phyloP scores from a whole-genome alignment of 306 rosid genomes.

The Malus sylvestris region DNA sequence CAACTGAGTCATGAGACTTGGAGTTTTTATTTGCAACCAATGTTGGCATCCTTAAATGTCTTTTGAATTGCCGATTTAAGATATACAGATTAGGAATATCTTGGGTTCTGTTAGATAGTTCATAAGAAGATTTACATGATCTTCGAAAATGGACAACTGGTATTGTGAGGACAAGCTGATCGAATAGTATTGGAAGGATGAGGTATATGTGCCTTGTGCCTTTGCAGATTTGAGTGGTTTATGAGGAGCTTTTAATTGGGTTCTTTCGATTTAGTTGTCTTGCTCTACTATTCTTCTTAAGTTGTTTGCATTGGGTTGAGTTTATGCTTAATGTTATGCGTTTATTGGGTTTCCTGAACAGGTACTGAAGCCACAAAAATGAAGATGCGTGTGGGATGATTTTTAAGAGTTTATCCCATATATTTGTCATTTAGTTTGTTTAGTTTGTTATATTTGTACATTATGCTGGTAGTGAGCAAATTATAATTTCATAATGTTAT shows the following conservation, averaged over 20 bases:
- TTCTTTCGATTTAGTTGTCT: neutral
- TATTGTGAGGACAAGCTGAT: neutral
- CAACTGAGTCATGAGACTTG: neutral
- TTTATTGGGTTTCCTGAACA: neutral
- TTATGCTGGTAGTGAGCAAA: too few species aligned
- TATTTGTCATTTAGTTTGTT: too few species aligned
- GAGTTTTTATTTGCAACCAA: neutral
- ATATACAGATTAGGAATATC: neutral
- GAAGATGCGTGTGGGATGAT: neutral
- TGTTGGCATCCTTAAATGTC: neutral
- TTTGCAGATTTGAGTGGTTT: neutral
- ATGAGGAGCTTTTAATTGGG: neutral
- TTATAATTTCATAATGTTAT: too few species aligned
- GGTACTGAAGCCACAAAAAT: neutral
- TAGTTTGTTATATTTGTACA: too few species aligned
- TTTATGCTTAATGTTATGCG: neutral
- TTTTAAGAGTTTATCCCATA: too few species aligned
- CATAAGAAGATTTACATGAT: neutral
- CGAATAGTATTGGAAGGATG: neutral
- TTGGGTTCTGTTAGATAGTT: neutral
- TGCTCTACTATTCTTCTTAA: neutral
- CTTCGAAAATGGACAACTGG: neutral
- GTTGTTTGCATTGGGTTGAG: neutral
- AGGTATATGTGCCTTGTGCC: neutral
- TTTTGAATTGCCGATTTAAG: neutral